These are phyloP conservation scores for Rossbeevera mucosa DNA, from an alignment of 768 basidiomycete genomes.

Conservation along the genomic window DNA sequence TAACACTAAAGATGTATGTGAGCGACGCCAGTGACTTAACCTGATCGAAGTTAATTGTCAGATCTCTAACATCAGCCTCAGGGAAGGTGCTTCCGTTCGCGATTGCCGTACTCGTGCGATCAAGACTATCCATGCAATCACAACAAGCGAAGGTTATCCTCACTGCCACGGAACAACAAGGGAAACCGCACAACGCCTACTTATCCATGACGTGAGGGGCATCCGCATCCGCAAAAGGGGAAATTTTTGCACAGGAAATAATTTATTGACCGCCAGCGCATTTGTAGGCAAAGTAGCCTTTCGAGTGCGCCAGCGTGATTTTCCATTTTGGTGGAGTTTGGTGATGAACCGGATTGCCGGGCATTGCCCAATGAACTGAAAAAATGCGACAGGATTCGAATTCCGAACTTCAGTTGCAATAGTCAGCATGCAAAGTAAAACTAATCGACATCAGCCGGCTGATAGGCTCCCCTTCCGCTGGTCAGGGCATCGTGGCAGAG, in stretches of 20 bases:
- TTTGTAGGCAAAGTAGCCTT: not conserved
- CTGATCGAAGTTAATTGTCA: not conserved
- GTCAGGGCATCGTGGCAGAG: not conserved
- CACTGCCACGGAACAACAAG: constrained; percentile 9
- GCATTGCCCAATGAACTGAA: not conserved
- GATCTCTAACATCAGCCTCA: not conserved
- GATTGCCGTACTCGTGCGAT: not conserved
- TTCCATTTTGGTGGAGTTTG: constrained; percentile 17
- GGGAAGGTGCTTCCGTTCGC: not conserved
- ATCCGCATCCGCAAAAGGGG: constrained; percentile 2
- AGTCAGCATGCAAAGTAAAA: not conserved
- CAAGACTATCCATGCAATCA: not conserved
- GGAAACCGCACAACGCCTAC: constrained; percentile 20
- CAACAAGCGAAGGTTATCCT: constrained; percentile 8
- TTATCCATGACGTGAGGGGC: constrained; percentile 23
- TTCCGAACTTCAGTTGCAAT: not conserved
- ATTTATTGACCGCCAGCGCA: constrained; percentile 3
- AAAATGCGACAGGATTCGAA: not conserved
- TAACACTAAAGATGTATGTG: not conserved
- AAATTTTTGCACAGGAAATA: not conserved
- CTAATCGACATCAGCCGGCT: not conserved
- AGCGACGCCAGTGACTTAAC: not conserved
- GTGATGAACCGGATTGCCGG: constrained; percentile 3
- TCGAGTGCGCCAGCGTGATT: not conserved
- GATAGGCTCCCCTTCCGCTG: not conserved